Percentiles rank a stretch among this genome's conserved stretches.
phyloP scores from a whole-genome alignment of 495 filamentous ascomycete species.

The Penicillium macrosclerotiorum region DNA sequence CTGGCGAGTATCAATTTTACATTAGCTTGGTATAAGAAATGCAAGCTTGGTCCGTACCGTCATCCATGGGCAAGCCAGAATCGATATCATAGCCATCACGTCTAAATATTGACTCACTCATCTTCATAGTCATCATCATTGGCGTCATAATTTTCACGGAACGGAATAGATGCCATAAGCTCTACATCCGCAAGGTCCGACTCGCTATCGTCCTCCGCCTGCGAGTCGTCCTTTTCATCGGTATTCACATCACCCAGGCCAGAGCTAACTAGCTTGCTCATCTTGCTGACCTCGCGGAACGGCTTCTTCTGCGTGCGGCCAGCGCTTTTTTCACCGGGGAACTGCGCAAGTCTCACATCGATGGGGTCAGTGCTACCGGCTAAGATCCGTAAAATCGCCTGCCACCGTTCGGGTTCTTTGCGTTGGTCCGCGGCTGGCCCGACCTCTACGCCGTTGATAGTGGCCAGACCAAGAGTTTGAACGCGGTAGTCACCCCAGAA shows the following conservation, averaged over 20 bases:
- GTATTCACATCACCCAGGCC: constrained; percentile 14
- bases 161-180: constrained; percentile 4
- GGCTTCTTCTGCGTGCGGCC: constrained; percentile 26
- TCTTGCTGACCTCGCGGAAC: constrained; percentile 33
- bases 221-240: constrained; percentile 3
- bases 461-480: constrained; percentile 52
- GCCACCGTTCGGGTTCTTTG: constrained; percentile 41
- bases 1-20: no score
- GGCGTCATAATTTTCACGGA: constrained; percentile 7
- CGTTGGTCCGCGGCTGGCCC: constrained; percentile 41
- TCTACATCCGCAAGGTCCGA: constrained; percentile 3
- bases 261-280: constrained; percentile 34
- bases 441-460: constrained; percentile 51
- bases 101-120: no score
- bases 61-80: no score
- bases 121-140: constrained; percentile 3
- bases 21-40: no score
- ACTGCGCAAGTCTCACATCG: not conserved
- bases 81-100: no score
- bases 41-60: no score
- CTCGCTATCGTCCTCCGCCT: not conserved
- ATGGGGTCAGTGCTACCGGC: constrained; percentile 21
- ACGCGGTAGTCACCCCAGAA: constrained; percentile 57
- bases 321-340: not conserved
- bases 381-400: constrained; percentile 41